Evolutionary conservation across 441 rosid genomes (phyloP).

Genomic region (Populus tomentosa): DNA sequence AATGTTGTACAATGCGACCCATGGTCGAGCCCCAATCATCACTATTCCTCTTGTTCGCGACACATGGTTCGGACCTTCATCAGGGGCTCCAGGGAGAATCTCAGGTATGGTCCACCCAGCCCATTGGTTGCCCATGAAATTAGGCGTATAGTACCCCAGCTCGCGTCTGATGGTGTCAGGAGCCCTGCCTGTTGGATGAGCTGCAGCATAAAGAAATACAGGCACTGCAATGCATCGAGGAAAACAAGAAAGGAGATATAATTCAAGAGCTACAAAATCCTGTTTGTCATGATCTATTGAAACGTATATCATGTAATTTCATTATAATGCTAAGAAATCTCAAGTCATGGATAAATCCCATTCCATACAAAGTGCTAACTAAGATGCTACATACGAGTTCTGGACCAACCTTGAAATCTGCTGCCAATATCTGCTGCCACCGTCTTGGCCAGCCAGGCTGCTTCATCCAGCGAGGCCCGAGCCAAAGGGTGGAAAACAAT

Average conservation of each 20-base stretch:
- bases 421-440: slow-evolving; percentile 51
- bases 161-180: slow-evolving; percentile 55
- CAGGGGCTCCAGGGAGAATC: slow-evolving; percentile 32
- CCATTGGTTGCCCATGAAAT: slow-evolving; percentile 55
- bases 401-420: slow-evolving; percentile 42
- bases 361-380: too few relatives aligned
- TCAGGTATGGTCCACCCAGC: slow-evolving; percentile 43
- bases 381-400: not conserved
- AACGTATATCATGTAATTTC: not conserved
- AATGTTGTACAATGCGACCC: slow-evolving; percentile 48
- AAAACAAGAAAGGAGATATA: not conserved
- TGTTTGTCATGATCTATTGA: not conserved
- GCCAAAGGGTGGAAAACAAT: slow-evolving; percentile 55
- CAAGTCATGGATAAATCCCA: too few relatives aligned
- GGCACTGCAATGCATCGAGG: slow-evolving; percentile 41
- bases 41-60: slow-evolving; percentile 40
- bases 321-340: too few relatives aligned
- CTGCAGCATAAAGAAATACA: slow-evolving; percentile 51
- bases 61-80: slow-evolving; percentile 43
- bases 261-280: too few relatives aligned
- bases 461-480: slow-evolving; percentile 52
- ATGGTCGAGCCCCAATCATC: slow-evolving; percentile 54
- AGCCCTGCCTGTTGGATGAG: slow-evolving; percentile 54
- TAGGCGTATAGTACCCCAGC: slow-evolving; percentile 58
- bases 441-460: slow-evolving; percentile 55